A percentile compares a stretch with the other conserved stretches of the same genome.
Evolutionary conservation across 2,329 filamentous ascomycete species (phyloP).

Genomic region (Colletotrichum horii): DNA sequence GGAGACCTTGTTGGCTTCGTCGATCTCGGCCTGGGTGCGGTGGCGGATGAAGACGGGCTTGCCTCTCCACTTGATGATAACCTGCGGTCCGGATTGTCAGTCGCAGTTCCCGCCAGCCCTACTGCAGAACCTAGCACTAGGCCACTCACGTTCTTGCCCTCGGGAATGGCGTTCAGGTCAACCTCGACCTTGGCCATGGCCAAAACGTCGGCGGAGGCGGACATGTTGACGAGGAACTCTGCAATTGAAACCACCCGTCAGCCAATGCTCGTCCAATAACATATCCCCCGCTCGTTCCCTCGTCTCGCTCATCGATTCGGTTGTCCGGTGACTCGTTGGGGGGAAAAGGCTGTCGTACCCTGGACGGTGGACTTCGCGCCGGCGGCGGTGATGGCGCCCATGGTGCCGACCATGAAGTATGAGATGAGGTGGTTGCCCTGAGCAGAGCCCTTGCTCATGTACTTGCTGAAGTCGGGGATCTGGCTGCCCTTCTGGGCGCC

Average conservation of each 20-base stretch:
- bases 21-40: slow-evolving; percentile 91
- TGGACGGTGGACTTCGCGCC: slow-evolving; percentile 98
- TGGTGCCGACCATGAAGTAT: slow-evolving; percentile 98
- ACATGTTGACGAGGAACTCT: slow-evolving; percentile 99
- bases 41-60: slow-evolving; percentile 99
- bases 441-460: slow-evolving; percentile 73
- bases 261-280: slow-evolving; percentile 2
- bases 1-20: slow-evolving; percentile 90
- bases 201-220: slow-evolving; percentile 95
- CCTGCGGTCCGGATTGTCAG: slow-evolving; percentile 51
- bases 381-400: slow-evolving; percentile 90
- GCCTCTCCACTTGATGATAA: slow-evolving; percentile 99
- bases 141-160: slow-evolving; percentile 94
- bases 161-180: slow-evolving; percentile 87
- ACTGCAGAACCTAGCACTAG: not conserved
- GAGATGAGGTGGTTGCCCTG: slow-evolving; percentile 84
- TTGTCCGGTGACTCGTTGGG: not conserved
- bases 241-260: slow-evolving; percentile 34
- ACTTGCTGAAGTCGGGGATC: slow-evolving; percentile 90
- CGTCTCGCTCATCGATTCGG: not conserved
- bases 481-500: slow-evolving; percentile 66
- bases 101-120: not conserved
- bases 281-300: not conserved
- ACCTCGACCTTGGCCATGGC: slow-evolving; percentile 99
- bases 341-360: slow-evolving; percentile 66